Conservation (phyloP, 1,284 basidiomycete genomes). For the Rhodotorula sp. region DNA sequence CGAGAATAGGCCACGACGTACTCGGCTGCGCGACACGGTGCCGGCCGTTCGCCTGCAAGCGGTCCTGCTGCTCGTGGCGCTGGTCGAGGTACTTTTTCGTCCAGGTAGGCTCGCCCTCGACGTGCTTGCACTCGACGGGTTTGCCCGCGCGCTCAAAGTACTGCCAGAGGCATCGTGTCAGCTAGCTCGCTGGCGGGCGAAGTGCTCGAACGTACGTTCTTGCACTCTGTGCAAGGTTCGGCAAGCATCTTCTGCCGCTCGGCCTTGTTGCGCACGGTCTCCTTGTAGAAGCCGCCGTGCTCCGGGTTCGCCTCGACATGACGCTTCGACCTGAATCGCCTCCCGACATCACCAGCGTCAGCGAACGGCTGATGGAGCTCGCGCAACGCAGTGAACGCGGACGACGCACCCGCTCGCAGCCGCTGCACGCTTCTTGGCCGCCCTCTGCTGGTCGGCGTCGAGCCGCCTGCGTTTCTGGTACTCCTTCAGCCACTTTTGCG, state of each 20-base stretch:
- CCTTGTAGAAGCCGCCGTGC: conserved; percentile 69
- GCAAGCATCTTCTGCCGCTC: conserved; percentile 69
- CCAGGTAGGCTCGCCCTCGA: neutral
- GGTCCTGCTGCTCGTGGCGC: conserved; percentile 8
- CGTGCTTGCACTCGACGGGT: conserved; percentile 43
- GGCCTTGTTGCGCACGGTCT: conserved; percentile 70
- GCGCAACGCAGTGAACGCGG: too few species aligned
- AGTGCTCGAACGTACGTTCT: conserved; percentile 60
- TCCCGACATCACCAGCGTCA: neutral
- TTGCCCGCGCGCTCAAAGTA: conserved; percentile 72
- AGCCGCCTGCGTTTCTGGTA: too few species aligned
- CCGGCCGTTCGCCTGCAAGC: conserved; percentile 21
- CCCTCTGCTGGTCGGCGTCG: too few species aligned
- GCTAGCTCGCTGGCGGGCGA: neutral
- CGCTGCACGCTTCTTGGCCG: too few species aligned
- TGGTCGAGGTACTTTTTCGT: conserved; percentile 12
- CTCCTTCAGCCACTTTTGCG: too few species aligned
- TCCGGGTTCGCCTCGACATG: conserved; percentile 64
- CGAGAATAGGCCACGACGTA: conserved; percentile 2
- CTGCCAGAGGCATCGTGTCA: conserved; percentile 53
- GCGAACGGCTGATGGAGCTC: neutral
- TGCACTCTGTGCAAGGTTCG: conserved; percentile 80
- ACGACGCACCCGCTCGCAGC: too few species aligned
- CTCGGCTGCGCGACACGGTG: conserved; percentile 26
- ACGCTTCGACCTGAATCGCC: neutral